Evolutionary conservation across 2,329 filamentous ascomycete genomes (phyloP).

Genomic region (Zymoseptoria tritici): DNA sequence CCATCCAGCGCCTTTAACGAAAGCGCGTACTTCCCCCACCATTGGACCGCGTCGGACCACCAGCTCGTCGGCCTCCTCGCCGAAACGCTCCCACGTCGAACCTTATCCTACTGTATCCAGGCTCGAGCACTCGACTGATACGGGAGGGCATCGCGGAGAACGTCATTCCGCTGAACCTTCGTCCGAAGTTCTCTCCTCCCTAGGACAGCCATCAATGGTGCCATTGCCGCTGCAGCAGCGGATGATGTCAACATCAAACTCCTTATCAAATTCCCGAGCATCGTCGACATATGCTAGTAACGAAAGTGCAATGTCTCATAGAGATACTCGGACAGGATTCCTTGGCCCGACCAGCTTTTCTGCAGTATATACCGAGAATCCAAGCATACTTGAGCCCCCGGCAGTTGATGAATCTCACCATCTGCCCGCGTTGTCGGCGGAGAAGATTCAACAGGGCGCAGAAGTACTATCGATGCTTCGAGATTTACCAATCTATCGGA

Average conservation of each 20-base stretch:
- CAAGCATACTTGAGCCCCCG: conserved; percentile 18
- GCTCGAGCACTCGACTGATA: neutral
- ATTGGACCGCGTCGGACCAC: conserved; percentile 12
- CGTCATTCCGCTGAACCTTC: too few relatives aligned
- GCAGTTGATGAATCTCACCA: conserved; percentile 20
- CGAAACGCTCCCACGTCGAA: conserved; percentile 4
- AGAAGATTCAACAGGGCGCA: conserved; percentile 28
- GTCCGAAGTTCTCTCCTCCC: neutral
- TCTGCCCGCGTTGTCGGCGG: conserved; percentile 21
- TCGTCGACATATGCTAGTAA: conserved; percentile 16
- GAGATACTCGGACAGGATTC: conserved; percentile 27
- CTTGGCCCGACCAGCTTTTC: conserved; percentile 28
- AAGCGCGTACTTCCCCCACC: conserved; percentile 10
- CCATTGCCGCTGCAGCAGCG: conserved; percentile 4
- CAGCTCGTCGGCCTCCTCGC: conserved; percentile 2
- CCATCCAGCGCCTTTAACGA: conserved; percentile 29
- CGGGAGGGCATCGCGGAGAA: too few relatives aligned
- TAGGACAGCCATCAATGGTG: conserved; percentile 4
- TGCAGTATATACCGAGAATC: conserved; percentile 29
- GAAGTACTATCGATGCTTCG: conserved; percentile 27
- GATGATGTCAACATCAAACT: conserved; percentile 5
- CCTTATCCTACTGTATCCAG: conserved; percentile 6
- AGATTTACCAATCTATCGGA: conserved; percentile 26
- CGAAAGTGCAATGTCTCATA: conserved; percentile 20
- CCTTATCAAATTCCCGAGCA: conserved; percentile 5